Conservation (phyloP, 306 rosid species). For the Calophaca sinica region DNA sequence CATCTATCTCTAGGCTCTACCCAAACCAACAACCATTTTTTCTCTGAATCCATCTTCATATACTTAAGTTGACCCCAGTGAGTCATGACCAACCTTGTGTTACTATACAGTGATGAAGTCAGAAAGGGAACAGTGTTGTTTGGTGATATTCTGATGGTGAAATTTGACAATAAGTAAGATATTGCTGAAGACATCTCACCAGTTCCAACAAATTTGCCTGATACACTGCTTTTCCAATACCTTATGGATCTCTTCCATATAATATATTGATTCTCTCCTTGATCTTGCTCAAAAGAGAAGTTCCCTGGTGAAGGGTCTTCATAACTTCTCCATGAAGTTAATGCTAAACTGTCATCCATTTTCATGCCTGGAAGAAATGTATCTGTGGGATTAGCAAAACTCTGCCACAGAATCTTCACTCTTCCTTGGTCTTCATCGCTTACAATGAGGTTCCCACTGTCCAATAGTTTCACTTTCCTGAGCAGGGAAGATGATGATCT, state of each 20-base stretch:
- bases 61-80: slow-evolving; percentile 69
- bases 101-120: neutral
- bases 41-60: slow-evolving; percentile 59
- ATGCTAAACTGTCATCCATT: slow-evolving; percentile 57
- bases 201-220: slow-evolving; percentile 57
- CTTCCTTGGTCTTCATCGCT: slow-evolving; percentile 51
- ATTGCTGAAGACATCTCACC: slow-evolving; percentile 71
- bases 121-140: no score
- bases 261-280: slow-evolving; percentile 59
- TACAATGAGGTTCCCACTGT: slow-evolving; percentile 69
- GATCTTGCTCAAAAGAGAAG: slow-evolving; percentile 72
- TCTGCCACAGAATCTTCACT: slow-evolving; percentile 63
- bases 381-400: slow-evolving; percentile 75
- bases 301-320: slow-evolving; percentile 75
- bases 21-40: slow-evolving; percentile 70
- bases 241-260: slow-evolving; percentile 75
- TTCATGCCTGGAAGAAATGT: slow-evolving; percentile 91
- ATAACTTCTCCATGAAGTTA: slow-evolving; percentile 72
- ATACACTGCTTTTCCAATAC: slow-evolving; percentile 79
- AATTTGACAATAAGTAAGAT: slow-evolving; percentile 58
- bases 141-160: no score
- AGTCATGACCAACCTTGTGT: slow-evolving; percentile 68
- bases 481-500: slow-evolving; percentile 36
- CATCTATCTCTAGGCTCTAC: slow-evolving; percentile 78
- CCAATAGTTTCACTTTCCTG: slow-evolving; percentile 59